These are phyloP conservation scores for Phycomyces nitens DNA, from an alignment of 192 early-diverging fungal species.

Conservation along the genomic window DNA sequence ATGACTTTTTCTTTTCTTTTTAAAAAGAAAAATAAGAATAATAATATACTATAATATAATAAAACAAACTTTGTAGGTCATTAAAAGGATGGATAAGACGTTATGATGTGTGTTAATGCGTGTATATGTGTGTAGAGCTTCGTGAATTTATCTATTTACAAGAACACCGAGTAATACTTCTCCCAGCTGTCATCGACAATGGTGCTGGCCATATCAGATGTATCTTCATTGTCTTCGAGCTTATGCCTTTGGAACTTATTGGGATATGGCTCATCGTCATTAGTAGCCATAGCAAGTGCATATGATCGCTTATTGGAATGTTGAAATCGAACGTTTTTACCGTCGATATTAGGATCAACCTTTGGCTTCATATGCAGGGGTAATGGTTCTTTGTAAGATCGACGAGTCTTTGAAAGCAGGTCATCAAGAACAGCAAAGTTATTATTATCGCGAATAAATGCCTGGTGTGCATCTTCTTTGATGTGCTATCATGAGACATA, in stretches of 20 bases:
- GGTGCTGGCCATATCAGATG: not conserved
- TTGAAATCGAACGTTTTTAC: conserved; percentile 11
- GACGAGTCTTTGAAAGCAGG: conserved; percentile 6
- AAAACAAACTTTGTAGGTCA: no score
- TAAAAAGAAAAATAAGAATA: no score
- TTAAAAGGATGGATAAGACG: no score
- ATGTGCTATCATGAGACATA: conserved; percentile 2
- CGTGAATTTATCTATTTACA: not conserved
- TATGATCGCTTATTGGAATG: conserved; percentile 1
- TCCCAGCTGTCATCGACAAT: conserved; percentile 1
- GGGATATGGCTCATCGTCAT: not conserved
- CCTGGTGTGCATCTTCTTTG: conserved; percentile 14
- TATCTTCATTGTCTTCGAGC: not conserved
- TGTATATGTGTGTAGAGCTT: no score
- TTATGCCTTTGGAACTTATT: not conserved
- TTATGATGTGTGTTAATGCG: no score
- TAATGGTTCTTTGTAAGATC: conserved; percentile 3
- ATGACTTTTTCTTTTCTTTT: no score
- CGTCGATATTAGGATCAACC: conserved; percentile 6
- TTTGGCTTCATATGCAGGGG: not conserved
- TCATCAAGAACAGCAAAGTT: conserved; percentile 10
- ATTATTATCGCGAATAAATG: conserved; percentile 10
- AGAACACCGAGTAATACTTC: conserved; percentile 1
- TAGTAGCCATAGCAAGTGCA: not conserved
- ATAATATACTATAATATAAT: no score